Percentiles rank a stretch among this genome's conserved stretches.
phyloP scores from a whole-genome alignment of 257 asterid species.

The Dorcoceras hygrometricum region DNA sequence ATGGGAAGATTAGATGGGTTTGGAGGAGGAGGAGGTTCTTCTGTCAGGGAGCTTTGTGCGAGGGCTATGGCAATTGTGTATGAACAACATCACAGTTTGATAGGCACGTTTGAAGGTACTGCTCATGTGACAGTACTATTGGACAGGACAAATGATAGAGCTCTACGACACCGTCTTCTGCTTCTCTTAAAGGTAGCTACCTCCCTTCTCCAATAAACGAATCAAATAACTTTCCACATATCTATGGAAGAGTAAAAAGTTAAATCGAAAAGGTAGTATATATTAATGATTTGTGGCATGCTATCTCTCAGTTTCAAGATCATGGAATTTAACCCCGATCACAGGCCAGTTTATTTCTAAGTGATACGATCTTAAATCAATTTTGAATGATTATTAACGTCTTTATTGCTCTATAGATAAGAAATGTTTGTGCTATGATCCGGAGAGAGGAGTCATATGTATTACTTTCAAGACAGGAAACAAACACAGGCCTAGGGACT shows the following conservation, averaged over 20 bases:
- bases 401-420: not conserved
- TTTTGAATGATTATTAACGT: not conserved
- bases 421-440: not conserved
- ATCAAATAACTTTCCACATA: not conserved
- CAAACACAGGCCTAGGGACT: not conserved
- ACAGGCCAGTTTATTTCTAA: not conserved
- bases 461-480: not conserved
- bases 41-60: slow-evolving; percentile 98
- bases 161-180: slow-evolving; percentile 96
- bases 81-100: slow-evolving; percentile 73
- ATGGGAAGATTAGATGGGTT: slow-evolving; percentile 98
- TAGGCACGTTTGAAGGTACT: slow-evolving; percentile 96
- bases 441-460: not conserved
- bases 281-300: too few species aligned
- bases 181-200: slow-evolving; percentile 80
- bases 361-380: too few species aligned
- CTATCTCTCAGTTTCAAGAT: not conserved
- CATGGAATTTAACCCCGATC: not conserved
- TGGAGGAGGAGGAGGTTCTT: slow-evolving; percentile 99
- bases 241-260: not conserved
- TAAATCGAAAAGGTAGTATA: too few species aligned
- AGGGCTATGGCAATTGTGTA: slow-evolving; percentile 99
- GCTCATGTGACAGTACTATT: slow-evolving; percentile 91
- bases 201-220: not conserved
- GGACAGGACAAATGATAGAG: slow-evolving; percentile 98